Evolutionary conservation across 257 asterid species (phyloP), one percentile per base, ranked within the genome.

Genomic region (Cinchona pubescens): DNA sequence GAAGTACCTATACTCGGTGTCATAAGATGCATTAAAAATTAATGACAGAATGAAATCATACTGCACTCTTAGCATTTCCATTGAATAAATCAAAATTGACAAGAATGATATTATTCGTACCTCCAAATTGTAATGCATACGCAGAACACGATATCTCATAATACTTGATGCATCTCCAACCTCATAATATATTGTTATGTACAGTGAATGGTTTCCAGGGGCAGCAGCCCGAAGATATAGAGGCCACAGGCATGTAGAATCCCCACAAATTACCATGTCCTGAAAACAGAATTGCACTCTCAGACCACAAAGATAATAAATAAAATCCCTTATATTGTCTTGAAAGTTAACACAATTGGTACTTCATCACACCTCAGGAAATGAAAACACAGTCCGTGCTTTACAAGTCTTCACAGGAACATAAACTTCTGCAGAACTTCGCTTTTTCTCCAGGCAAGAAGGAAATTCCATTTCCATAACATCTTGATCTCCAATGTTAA

Each of bases 161-260:
- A 78, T 81, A 59, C 94, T 79, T 60, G 91, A 87, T 77, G 29
- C 85, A 78, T 92, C 96, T 76, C 85, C 93, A 75, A 88, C 87
- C 86, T 95, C 99, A 75, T 92, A 95, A 87, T 88, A 95, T 78
- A 95, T 79, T 68, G 91, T 79, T 77, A 89, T 62, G 72, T 79
- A 86, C 73, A 95, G 82, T 29, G 97, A 86, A 68, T 88, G 67
- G 75, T 88, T 91, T 82, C 99, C 99, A 38, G 94, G 81, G 74
- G 83, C 87, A 73, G 99, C 98, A 73, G 98, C 99, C 82, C 99
- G 87, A 86, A 95, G 88, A 97, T 96, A 95, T 55, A 95, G 94
- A 76, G 97, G 97, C 96, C 96, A 92, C 79, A 67, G 80, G 76
- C 90, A 68, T 7, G 96, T 92, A 56, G 80, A 60, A 80, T 87